Evolutionary conservation across 352 stramenopile species (phyloP), one percentile per base, ranked within the genome.

Genomic region (Phytophthora hibernalis): DNA sequence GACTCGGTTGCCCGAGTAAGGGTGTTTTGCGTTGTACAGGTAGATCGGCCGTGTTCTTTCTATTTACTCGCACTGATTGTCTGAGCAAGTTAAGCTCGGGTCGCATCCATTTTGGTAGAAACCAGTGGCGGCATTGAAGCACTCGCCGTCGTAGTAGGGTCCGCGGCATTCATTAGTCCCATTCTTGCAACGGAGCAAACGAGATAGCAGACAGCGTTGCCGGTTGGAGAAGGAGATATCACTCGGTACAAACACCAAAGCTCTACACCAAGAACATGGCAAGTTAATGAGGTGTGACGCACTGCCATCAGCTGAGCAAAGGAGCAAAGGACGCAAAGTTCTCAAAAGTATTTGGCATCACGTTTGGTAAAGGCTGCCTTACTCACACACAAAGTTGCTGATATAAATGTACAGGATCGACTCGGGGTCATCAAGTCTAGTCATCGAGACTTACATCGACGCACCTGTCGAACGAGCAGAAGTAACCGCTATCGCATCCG

Each of bases 51-150:
- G n/a, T 5, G 24, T 5, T 31, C 28, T 31, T 31, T 7, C 1
- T 31, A 7, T 1, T 7, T 31, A 31, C 28, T 5, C 28, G 28
- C 28, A 31, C 28, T 31, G 28, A 7, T 31, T 31, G 37, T 20
- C 10, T 1, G 37, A 43, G 21, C 54, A 53, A 26, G 49, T 60
- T 50, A 67, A 62, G 12, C 59, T 49, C 13, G 70, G 42, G 1
- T 63, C 55, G 12, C 68, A 70, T 21, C 65, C 54, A 30, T 74
- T 38, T 51, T 72, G 58, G 35, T 67, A 72, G 9, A 49, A 21
- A 3, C 66, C 61, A n/a, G 54, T 59, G 12, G 59, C 63, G 13
- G 65, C 40, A 53, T 79, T 76, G 49, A 79, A 83, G 60, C 76
- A 83, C 63, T 81, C 70, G 18, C 50, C 42, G 3, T 70, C 44